Percentiles rank a stretch among this genome's conserved stretches.
These are phyloP conservation scores for Colletotrichum sp. DNA, from an alignment of 2,329 filamentous ascomycete species.

Conservation along the genomic window DNA sequence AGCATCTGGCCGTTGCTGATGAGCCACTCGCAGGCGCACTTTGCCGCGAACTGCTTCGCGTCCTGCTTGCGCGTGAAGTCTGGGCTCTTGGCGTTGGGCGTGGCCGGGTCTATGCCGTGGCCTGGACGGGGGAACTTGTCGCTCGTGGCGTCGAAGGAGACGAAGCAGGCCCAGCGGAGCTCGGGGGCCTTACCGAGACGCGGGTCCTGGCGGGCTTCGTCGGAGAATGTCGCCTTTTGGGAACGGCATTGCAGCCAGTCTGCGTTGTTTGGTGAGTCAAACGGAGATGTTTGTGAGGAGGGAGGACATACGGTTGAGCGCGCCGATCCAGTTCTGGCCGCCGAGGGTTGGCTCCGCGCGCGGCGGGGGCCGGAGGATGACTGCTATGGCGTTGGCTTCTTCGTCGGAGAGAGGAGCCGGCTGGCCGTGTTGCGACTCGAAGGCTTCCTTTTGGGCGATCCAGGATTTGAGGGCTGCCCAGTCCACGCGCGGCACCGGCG, in stretches of 20 bases:
- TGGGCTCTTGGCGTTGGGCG: not conserved
- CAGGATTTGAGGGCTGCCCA: conserved; percentile 43
- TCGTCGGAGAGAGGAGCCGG: conserved; percentile 40
- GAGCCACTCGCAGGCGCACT: conserved; percentile 49
- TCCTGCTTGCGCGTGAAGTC: conserved; percentile 30
- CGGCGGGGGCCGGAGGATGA: conserved; percentile 35
- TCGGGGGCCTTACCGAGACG: conserved; percentile 10
- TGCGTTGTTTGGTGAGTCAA: not conserved
- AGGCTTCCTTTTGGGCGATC: conserved; percentile 43
- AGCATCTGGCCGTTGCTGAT: conserved; percentile 31
- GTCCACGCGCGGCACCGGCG: conserved; percentile 21
- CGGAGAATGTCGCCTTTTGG: conserved; percentile 1
- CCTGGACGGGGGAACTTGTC: conserved; percentile 10
- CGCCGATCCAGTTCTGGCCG: conserved; percentile 42
- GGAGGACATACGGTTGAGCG: conserved; percentile 37
- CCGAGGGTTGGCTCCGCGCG: conserved; percentile 28
- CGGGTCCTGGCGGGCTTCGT: conserved; percentile 7
- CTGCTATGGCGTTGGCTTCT: conserved; percentile 44
- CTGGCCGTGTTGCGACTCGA: conserved; percentile 30
- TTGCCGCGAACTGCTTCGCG: conserved; percentile 59
- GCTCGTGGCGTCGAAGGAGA: not conserved
- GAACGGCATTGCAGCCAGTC: conserved; percentile 12
- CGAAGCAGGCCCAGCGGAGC: conserved; percentile 14
- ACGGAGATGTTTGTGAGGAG: not conserved
- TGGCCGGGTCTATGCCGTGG: conserved; percentile 31